Evolutionary conservation across 441 rosid species (phyloP).

Genomic region (Erysimum pusillum): DNA sequence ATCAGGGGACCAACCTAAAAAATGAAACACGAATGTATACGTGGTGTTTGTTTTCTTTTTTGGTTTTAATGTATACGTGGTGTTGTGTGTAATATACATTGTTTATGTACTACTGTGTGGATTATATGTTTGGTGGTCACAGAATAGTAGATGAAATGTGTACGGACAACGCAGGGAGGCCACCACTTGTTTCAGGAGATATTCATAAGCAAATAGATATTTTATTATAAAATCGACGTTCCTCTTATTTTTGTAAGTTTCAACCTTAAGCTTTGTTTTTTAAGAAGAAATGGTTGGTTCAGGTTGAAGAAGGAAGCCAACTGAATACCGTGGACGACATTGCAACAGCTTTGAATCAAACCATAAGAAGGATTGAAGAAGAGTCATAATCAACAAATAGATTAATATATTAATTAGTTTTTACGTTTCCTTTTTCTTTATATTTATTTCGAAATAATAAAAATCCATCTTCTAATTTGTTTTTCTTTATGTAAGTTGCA

Average conservation of each 20-base stretch:
- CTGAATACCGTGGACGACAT: slow-evolving; percentile 67
- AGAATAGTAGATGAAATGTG: slow-evolving; percentile 5
- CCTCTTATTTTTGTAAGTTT: not conserved
- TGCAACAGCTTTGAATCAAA: slow-evolving; percentile 64
- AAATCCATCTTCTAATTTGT: not conserved
- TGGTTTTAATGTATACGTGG: not conserved
- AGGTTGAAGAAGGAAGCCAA: slow-evolving; percentile 73
- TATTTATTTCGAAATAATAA: slow-evolving; percentile 14
- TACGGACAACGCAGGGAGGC: slow-evolving; percentile 39
- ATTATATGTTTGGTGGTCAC: slow-evolving; percentile 19
- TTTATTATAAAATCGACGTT: not conserved
- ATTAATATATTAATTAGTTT: slow-evolving; percentile 17
- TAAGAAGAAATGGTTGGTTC: slow-evolving; percentile 13
- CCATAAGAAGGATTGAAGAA: slow-evolving; percentile 59
- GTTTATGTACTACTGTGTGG: not conserved
- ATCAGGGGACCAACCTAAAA: slow-evolving; percentile 22
- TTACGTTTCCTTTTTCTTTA: not conserved
- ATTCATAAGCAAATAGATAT: slow-evolving; percentile 19
- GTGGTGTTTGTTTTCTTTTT: too few relatives aligned
- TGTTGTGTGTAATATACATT: not conserved
- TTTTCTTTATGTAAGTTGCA: slow-evolving; percentile 16
- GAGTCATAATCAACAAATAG: slow-evolving; percentile 40
- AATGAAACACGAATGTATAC: slow-evolving; percentile 14
- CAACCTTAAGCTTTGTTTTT: not conserved
- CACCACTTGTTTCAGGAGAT: slow-evolving; percentile 38